A percentile compares a stretch with the other conserved stretches of the same genome.
Conservation (phyloP, 2,329 filamentous ascomycete species). For the Podosphaera fusca region DNA sequence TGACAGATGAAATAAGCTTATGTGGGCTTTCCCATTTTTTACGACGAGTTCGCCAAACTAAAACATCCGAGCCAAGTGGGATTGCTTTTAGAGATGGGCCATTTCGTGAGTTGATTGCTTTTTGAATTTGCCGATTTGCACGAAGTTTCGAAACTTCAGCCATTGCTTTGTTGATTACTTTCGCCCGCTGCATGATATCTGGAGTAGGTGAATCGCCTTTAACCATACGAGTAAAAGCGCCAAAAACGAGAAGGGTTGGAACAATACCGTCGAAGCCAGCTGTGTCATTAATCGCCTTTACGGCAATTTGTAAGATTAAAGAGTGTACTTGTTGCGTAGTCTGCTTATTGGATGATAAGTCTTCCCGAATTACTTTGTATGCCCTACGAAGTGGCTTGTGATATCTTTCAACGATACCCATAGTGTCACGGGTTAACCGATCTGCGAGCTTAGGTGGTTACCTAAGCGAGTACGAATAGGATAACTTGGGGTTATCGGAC, state of each 20-base stretch:
- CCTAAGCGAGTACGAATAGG: too few relatives aligned
- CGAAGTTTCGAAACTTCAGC: constrained; percentile 3
- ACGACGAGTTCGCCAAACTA: constrained; percentile 1
- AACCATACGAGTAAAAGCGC: not conserved
- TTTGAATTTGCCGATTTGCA: constrained; percentile 1
- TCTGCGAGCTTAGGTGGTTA: too few relatives aligned
- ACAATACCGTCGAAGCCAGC: constrained; percentile 1
- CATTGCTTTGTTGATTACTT: constrained; percentile 3
- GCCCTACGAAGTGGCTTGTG: not conserved
- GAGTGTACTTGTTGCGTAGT: too few relatives aligned
- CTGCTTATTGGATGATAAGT: too few relatives aligned
- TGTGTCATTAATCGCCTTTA: constrained; percentile 1
- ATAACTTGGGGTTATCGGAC: too few relatives aligned
- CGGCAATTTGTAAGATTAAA: not conserved
- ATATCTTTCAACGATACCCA: not conserved
- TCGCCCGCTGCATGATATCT: not conserved
- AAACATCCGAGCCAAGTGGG: constrained; percentile 1
- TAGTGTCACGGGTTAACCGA: too few relatives aligned
- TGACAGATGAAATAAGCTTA: not conserved
- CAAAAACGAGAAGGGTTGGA: not conserved
- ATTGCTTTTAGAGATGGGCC: not conserved
- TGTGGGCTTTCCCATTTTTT: constrained; percentile 1
- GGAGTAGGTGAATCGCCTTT: not conserved
- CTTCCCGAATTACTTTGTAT: not conserved
- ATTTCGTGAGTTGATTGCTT: constrained; percentile 1